Evolutionary conservation across 805 yeast genomes (phyloP).

Genomic region (Candida palmyrensis): DNA sequence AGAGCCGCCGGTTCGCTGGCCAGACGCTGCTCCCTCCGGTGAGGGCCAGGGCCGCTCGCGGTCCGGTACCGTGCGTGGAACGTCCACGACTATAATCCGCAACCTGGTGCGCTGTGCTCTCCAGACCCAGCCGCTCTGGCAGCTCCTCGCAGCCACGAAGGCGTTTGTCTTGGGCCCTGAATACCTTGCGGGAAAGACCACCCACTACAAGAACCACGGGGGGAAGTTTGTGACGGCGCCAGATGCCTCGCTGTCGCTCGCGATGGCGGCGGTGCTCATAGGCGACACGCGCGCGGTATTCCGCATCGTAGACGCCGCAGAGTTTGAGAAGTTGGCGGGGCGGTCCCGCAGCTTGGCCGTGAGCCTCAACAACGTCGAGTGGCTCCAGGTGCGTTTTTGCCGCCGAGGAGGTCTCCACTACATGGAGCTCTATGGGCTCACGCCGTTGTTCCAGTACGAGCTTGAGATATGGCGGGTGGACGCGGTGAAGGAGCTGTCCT

Average conservation of each 20-base stretch:
- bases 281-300: slow-evolving; percentile 28
- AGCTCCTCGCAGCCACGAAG: slow-evolving; percentile 35
- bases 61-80: background rate
- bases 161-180: slow-evolving; percentile 22
- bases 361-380: slow-evolving; percentile 27
- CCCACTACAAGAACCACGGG: slow-evolving; percentile 19
- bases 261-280: slow-evolving; percentile 20
- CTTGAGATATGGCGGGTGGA: slow-evolving; percentile 21
- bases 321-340: slow-evolving; percentile 6
- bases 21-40: too few relatives aligned
- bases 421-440: slow-evolving; percentile 34
- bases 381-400: slow-evolving; percentile 24
- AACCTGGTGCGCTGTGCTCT: slow-evolving; percentile 13
- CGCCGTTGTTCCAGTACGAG: slow-evolving; percentile 33
- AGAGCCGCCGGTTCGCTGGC: too few relatives aligned
- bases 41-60: background rate
- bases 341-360: slow-evolving; percentile 10
- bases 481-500: slow-evolving; percentile 4
- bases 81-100: slow-evolving; percentile 13
- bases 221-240: slow-evolving; percentile 11
- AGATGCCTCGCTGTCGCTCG: slow-evolving; percentile 4
- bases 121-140: slow-evolving; percentile 42
- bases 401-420: too few relatives aligned
- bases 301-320: slow-evolving; percentile 14
- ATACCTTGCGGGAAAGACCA: slow-evolving; percentile 26